Evolutionary conservation across 2,329 filamentous ascomycete species (phyloP), one percentile per base, ranked within the genome.

Genomic region (Sphaerulina musiva): DNA sequence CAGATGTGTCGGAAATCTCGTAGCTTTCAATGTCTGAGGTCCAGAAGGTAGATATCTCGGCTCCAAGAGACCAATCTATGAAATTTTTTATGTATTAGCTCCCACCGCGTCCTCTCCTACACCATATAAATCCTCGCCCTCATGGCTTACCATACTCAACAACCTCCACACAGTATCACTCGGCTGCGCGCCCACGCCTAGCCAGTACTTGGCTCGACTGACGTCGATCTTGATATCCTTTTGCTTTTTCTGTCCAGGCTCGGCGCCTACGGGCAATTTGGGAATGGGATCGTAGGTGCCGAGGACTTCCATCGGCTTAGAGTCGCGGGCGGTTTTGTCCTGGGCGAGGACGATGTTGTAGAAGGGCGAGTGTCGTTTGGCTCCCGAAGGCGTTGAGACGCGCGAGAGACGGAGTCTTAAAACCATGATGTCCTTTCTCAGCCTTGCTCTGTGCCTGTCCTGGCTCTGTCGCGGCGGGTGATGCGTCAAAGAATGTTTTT

Each of bases 311-410:
- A 98, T 82, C 5, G 93, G 93, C 66, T 86, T 87, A 64, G 83
- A 87, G 74, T 92, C 88, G 64, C 90, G 84, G 38, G 93, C 91
- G 41, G 90, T 89, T 62, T 91, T 85, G 45, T 91, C 91, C 68
- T 97, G 92, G 12, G 90, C 82, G 61, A 98, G 88, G 72, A 97
- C 64, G 60, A 98, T 96, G 76, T 98, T 98, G 80, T 95, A 98
- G 66, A 96, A 86, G 2, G 93, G 92, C n/a, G 82, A 72, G 70
- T 95, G 91, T 61, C 81, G 83, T 72, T 86, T 89, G 45, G 66
- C 64, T 47, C 67, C 67, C 48, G 59, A 59, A 29, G 66, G 66
- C n/a, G 64, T 65, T 69, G 91, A 90, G 72, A 97, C 95, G 72
- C 93, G 91, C 65, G 93, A 88, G 64, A 98, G 84, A 56, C 93